Evolutionary conservation across 192 early-diverging fungal genomes (phyloP).

Genomic region (Coemansia sp.): DNA sequence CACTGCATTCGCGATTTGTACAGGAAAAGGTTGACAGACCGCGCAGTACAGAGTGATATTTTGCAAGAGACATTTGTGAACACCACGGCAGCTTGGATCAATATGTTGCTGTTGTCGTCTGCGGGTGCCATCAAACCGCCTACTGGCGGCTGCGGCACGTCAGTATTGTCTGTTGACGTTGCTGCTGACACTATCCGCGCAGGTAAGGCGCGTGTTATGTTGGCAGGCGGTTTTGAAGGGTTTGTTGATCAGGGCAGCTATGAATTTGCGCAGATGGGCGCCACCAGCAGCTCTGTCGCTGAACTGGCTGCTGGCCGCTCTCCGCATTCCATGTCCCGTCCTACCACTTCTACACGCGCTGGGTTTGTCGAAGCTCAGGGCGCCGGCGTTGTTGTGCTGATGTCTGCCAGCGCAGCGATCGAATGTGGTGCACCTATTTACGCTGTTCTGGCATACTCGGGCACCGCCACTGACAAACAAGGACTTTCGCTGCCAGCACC

Average conservation of each 20-base stretch:
- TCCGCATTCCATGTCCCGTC: constrained; percentile 88
- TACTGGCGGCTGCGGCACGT: constrained; percentile 91
- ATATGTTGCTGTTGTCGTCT: constrained; percentile 90
- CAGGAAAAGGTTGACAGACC: constrained; percentile 73
- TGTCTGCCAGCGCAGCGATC: constrained; percentile 82
- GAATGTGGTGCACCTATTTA: constrained; percentile 92
- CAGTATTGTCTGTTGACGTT: constrained; percentile 87
- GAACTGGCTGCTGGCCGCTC: constrained; percentile 81
- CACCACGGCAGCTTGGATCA: constrained; percentile 81
- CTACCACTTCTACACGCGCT: constrained; percentile 77
- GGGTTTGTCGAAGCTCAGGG: constrained; percentile 98
- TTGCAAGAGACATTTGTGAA: constrained; percentile 86
- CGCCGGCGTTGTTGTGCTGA: constrained; percentile 86
- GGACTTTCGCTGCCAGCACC: constrained; percentile 92
- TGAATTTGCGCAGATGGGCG: constrained; percentile 99
- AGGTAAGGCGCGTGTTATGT: constrained; percentile 90
- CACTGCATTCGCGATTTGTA: constrained; percentile 75
- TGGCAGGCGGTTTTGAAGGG: constrained; percentile 92
- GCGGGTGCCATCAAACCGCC: constrained; percentile 80
- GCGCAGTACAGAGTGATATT: constrained; percentile 86
- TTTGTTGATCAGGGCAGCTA: constrained; percentile 91
- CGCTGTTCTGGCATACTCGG: constrained; percentile 81
- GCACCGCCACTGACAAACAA: constrained; percentile 93
- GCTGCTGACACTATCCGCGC: constrained; percentile 84
- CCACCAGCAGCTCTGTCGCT: constrained; percentile 79